These are phyloP conservation scores for Collybia sordida DNA, from an alignment of 768 basidiomycete species.

Conservation along the genomic window DNA sequence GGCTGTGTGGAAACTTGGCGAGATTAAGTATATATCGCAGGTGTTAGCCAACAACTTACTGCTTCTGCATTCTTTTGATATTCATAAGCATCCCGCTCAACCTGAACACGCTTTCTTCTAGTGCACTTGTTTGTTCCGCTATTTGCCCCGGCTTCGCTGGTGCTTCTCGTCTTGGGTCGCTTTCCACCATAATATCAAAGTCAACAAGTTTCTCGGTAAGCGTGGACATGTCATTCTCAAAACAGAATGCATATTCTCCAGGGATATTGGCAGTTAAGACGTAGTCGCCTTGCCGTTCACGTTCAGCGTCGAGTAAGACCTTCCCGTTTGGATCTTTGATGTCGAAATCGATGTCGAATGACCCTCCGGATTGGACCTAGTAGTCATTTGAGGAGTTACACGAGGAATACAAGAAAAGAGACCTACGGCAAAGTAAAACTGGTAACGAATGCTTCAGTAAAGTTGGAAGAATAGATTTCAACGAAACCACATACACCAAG, in stretches of 20 bases:
- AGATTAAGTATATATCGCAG: neutral
- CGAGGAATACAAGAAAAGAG: neutral
- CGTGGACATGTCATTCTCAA: conserved; percentile 96
- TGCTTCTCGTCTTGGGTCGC: conserved; percentile 87
- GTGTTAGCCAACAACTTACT: conserved; percentile 52
- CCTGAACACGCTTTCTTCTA: conserved; percentile 96
- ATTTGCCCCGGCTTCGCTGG: conserved; percentile 89
- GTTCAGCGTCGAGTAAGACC: conserved; percentile 81
- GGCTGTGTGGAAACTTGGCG: conserved; percentile 82
- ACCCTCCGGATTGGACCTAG: conserved; percentile 94
- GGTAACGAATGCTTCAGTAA: conserved; percentile 16
- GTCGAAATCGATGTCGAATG: conserved; percentile 94
- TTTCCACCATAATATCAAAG: conserved; percentile 98
- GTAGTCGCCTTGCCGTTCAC: conserved; percentile 95
- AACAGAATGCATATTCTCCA: conserved; percentile 95
- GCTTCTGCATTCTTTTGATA: conserved; percentile 91
- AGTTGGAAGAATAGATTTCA: conserved; percentile 1
- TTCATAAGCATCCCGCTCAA: conserved; percentile 84
- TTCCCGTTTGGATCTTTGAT: conserved; percentile 90
- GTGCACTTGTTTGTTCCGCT: conserved; percentile 85
- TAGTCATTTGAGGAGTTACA: neutral
- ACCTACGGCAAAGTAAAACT: conserved; percentile 97
- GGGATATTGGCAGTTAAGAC: conserved; percentile 91
- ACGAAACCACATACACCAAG: conserved; percentile 60
- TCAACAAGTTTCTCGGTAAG: conserved; percentile 93